Conservation (phyloP, 2,329 filamentous ascomycete species). For the Orbilia blumenaviensis region DNA sequence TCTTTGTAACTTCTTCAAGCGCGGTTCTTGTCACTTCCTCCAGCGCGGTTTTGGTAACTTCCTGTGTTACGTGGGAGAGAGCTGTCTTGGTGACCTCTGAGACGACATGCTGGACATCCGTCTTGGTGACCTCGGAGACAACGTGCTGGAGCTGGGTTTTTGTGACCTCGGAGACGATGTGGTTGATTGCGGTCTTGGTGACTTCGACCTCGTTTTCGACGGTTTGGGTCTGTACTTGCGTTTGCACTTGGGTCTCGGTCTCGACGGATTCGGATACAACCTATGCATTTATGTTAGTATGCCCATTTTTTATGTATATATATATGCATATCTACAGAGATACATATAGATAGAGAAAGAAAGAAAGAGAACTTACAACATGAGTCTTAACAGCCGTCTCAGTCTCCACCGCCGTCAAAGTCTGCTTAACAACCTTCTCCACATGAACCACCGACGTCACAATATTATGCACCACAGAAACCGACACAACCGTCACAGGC, state of each 20-base stretch:
- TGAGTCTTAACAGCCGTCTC: slow-evolving; percentile 25
- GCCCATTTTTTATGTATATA: background rate
- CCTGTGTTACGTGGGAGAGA: slow-evolving; percentile 4
- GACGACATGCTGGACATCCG: background rate
- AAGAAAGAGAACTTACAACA: slow-evolving; percentile 20
- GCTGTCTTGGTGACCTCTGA: slow-evolving; percentile 31
- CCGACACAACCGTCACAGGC: slow-evolving; percentile 41
- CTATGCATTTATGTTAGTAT: slow-evolving; percentile 7
- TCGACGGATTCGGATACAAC: slow-evolving; percentile 24
- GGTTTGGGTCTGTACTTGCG: slow-evolving; percentile 25
- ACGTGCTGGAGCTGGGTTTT: slow-evolving; percentile 18
- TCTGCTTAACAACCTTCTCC: slow-evolving; percentile 27
- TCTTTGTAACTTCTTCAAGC: slow-evolving; percentile 9
- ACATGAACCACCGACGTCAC: slow-evolving; percentile 33
- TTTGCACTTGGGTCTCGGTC: slow-evolving; percentile 16
- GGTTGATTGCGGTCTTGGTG: slow-evolving; percentile 30
- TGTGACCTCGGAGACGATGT: slow-evolving; percentile 6
- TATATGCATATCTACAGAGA: background rate
- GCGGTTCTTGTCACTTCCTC: slow-evolving; percentile 10
- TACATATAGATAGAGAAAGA: background rate
- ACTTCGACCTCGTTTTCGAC: slow-evolving; percentile 34
- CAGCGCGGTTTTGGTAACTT: slow-evolving; percentile 16
- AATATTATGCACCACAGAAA: slow-evolving; percentile 30
- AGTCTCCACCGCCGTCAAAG: slow-evolving; percentile 29
- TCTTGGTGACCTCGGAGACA: slow-evolving; percentile 19